These are phyloP conservation scores for Xylaria longipes DNA, from an alignment of 495 filamentous ascomycete genomes.

Conservation along the genomic window DNA sequence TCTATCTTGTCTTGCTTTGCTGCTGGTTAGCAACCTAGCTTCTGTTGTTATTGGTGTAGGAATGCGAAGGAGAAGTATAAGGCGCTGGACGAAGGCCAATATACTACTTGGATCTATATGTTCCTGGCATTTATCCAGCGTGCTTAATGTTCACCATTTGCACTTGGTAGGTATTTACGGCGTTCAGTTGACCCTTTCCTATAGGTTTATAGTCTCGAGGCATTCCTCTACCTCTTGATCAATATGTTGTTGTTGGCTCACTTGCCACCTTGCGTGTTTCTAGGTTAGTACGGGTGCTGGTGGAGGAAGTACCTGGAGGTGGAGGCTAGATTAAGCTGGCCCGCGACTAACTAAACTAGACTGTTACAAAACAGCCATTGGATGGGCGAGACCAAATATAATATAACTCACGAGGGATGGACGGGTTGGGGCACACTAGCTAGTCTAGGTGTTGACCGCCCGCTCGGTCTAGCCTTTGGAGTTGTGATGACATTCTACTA, in stretches of 20 bases:
- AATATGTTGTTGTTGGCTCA: not conserved
- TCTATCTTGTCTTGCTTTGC: not conserved
- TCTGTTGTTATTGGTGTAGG: not conserved
- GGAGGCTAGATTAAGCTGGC: not conserved
- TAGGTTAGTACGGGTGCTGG: not conserved
- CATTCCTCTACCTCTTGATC: not conserved
- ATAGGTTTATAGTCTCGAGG: not conserved
- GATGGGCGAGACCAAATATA: not conserved
- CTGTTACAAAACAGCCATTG: not conserved
- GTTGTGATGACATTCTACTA: not conserved
- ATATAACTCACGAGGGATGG: not conserved
- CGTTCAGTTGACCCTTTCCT: not conserved
- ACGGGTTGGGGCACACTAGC: not conserved
- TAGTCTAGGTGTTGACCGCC: not conserved
- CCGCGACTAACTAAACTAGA: not conserved
- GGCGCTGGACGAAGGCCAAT: not conserved
- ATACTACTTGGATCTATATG: not conserved
- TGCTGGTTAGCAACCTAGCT: not conserved
- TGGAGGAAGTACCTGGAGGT: not conserved
- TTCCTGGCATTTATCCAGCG: not conserved
- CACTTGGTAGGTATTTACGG: not conserved
- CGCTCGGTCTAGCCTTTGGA: not conserved
- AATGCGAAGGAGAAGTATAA: not conserved
- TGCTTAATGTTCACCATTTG: not conserved
- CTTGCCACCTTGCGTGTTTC: not conserved